Conservation (phyloP, 495 filamentous ascomycete species). For the Tetracladium setigerum region DNA sequence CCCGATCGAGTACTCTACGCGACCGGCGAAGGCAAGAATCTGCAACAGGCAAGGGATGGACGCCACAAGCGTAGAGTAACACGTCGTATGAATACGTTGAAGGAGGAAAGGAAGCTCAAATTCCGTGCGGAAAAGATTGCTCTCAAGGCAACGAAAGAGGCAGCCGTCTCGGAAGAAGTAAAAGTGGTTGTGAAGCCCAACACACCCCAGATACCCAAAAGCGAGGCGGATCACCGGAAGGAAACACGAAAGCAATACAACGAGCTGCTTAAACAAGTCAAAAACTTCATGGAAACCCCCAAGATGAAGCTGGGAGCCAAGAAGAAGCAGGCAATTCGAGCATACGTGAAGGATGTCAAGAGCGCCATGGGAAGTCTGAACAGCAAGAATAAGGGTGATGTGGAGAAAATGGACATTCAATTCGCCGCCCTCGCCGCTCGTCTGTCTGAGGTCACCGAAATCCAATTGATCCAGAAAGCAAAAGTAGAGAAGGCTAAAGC, state of each 20-base stretch:
- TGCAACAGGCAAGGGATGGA: constrained; percentile 9
- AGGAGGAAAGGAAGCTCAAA: neutral
- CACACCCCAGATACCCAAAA: neutral
- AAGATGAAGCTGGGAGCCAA: constrained; percentile 40
- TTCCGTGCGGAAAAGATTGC: constrained; percentile 6
- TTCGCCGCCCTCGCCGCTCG: constrained; percentile 22
- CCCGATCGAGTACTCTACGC: constrained; percentile 79
- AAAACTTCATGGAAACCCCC: constrained; percentile 40
- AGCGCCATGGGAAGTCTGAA: constrained; percentile 44
- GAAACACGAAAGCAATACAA: constrained; percentile 19
- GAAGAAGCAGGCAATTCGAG: constrained; percentile 54
- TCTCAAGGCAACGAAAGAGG: constrained; percentile 3
- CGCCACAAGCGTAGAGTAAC: constrained; percentile 1
- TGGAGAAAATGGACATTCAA: constrained; percentile 29
- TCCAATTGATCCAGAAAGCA: neutral
- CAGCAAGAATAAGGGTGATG: constrained; percentile 21
- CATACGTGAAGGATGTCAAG: constrained; percentile 46
- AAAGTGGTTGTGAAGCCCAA: neutral
- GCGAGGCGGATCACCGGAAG: neutral
- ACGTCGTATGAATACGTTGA: constrained; percentile 6
- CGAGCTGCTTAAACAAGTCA: constrained; percentile 44
- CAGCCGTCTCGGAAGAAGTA: neutral
- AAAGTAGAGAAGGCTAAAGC: neutral
- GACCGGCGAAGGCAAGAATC: constrained; percentile 64
- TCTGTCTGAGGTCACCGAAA: neutral